Percentiles rank a stretch among this genome's conserved stretches.
Evolutionary conservation across 176 grass and related monocot genomes (phyloP).

Genomic region (Carex pumila): DNA sequence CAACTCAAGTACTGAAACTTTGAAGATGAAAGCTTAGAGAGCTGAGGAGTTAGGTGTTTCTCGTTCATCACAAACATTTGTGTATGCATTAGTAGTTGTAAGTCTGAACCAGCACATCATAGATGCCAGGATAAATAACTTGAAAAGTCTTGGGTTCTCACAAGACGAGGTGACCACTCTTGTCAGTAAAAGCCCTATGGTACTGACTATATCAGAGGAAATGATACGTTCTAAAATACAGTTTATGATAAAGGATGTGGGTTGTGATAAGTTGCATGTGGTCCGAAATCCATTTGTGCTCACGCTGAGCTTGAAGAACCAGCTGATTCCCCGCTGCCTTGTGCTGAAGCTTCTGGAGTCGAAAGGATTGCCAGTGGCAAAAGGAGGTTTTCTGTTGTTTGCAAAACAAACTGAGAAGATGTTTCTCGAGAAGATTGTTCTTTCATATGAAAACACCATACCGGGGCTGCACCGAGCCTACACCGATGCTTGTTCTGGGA

Average conservation of each 20-base stretch:
- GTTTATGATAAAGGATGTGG: background rate
- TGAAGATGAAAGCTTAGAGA: too few species aligned
- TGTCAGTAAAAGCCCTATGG: too few species aligned
- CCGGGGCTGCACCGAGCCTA: background rate
- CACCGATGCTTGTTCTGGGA: background rate
- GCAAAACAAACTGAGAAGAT: background rate
- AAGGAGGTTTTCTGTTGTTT: background rate
- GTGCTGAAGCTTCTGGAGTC: background rate
- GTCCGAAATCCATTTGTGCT: background rate
- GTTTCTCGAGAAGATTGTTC: background rate
- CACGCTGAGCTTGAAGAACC: background rate
- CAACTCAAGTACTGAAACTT: too few species aligned
- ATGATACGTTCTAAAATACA: background rate
- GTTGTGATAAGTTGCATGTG: background rate
- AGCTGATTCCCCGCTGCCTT: background rate
- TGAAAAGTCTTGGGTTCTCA: too few species aligned
- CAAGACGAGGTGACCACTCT: too few species aligned
- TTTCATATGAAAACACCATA: background rate
- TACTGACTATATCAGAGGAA: too few species aligned
- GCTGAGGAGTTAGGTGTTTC: too few species aligned
- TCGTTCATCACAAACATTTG: too few species aligned
- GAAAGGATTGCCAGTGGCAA: background rate
- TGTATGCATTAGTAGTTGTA: too few species aligned
- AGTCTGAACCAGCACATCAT: too few species aligned
- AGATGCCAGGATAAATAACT: too few species aligned